phyloP scores from a whole-genome alignment of 305 asterid species.

The Fraxinus ornus region DNA sequence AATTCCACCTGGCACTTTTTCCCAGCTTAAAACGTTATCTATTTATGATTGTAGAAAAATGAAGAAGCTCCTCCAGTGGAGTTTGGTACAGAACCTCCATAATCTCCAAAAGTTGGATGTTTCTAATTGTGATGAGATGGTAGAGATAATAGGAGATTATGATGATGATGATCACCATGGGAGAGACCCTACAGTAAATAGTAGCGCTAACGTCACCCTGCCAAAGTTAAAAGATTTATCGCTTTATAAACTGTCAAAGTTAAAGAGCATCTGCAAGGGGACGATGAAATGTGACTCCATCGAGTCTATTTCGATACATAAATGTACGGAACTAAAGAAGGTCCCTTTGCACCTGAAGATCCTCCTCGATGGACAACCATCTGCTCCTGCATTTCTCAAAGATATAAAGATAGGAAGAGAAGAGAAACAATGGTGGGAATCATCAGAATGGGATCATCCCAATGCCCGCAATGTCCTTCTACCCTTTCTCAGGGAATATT shows the following conservation, averaged over 20 bases:
- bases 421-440: neutral
- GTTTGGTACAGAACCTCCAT: neutral
- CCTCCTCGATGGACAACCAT: neutral
- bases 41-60: neutral
- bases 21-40: neutral
- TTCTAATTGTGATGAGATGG: neutral
- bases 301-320: neutral
- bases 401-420: neutral
- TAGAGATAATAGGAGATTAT: neutral
- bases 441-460: neutral
- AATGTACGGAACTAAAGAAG: neutral
- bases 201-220: neutral
- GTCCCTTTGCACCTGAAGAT: neutral
- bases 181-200: neutral
- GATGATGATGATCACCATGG: neutral
- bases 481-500: neutral
- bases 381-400: neutral
- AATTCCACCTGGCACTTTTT: neutral
- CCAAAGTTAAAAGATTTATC: conserved; percentile 2
- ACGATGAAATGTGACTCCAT: conserved; percentile 15
- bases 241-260: neutral
- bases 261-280: conserved; percentile 13
- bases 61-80: neutral
- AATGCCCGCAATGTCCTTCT: neutral
- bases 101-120: conserved; percentile 1